phyloP scores from a whole-genome alignment of 2,329 filamentous ascomycete species.

The Escovopsis sp. region DNA sequence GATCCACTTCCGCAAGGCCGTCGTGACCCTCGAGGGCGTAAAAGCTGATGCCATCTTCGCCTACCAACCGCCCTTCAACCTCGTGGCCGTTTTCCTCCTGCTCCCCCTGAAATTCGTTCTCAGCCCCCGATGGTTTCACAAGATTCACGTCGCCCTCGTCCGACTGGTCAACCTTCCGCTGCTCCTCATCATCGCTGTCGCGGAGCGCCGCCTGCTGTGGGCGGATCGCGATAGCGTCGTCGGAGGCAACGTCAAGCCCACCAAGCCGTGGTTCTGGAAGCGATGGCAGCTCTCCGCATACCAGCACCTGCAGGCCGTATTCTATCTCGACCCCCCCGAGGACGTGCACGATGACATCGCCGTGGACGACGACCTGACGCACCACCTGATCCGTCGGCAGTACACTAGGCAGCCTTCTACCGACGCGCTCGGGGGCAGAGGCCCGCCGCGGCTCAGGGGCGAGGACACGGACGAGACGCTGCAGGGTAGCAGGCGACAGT shows the following conservation, averaged over 20 bases:
- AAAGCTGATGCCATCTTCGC: conserved; percentile 74
- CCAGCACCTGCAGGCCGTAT: conserved; percentile 57
- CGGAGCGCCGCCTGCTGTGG: conserved; percentile 60
- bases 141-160: conserved; percentile 68
- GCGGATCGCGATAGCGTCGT: conserved; percentile 11
- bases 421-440: conserved; percentile 11
- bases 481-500: not conserved
- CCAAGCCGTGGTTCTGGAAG: conserved; percentile 44
- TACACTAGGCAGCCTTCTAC: conserved; percentile 32
- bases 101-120: conserved; percentile 67
- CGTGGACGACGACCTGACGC: conserved; percentile 43
- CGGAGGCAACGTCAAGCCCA: conserved; percentile 10
- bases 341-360: conserved; percentile 41
- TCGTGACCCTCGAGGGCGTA: conserved; percentile 72
- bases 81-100: conserved; percentile 58
- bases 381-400: conserved; percentile 42
- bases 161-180: conserved; percentile 62
- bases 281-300: conserved; percentile 55
- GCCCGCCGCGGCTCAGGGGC: not conserved
- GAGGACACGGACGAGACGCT: not conserved
- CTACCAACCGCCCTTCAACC: conserved; percentile 72
- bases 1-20: conserved; percentile 67
- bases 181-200: conserved; percentile 53
- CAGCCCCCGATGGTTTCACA: conserved; percentile 77
- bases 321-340: conserved; percentile 55